Percentiles rank a stretch among this genome's conserved stretches.
Conservation (phyloP, 371 early-diverging fungal genomes). For the Circinella minor region DNA sequence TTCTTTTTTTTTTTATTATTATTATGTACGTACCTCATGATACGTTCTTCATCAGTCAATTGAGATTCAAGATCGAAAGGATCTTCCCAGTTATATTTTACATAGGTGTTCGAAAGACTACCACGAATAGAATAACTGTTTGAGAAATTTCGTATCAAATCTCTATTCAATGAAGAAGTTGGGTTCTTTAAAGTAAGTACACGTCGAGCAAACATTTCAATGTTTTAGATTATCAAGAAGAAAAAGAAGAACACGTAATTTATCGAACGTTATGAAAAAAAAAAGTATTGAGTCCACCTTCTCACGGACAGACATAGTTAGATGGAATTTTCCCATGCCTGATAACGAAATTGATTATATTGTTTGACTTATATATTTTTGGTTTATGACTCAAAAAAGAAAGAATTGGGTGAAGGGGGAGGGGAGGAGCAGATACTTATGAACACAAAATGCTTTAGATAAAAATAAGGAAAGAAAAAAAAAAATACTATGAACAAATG, state of each 20-base stretch:
- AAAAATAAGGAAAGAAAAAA: not conserved
- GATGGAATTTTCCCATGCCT: conserved; percentile 8
- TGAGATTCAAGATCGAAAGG: conserved; percentile 83
- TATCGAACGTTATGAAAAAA: not conserved
- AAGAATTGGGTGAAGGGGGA: too few relatives aligned
- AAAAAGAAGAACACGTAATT: not conserved
- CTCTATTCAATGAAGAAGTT: not conserved
- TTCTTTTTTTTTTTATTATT: too few relatives aligned
- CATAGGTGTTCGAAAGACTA: conserved; percentile 48
- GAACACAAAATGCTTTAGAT: not conserved
- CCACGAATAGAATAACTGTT: not conserved
- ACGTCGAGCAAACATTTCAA: not conserved
- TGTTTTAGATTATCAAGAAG: not conserved
- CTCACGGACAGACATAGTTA: not conserved
- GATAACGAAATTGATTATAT: too few relatives aligned
- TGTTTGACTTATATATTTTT: not conserved
- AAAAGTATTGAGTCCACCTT: not conserved
- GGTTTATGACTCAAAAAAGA: not conserved
- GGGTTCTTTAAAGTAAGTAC: not conserved
- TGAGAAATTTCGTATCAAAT: not conserved
- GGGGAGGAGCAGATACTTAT: not conserved
- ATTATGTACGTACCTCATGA: conserved; percentile 59
- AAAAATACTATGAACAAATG: not conserved
- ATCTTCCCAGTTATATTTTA: conserved; percentile 93
- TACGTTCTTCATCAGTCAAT: conserved; percentile 88